Evolutionary conservation across 2,329 filamentous ascomycete species (phyloP).

Genomic region (Trichoderma atrobrunneum): DNA sequence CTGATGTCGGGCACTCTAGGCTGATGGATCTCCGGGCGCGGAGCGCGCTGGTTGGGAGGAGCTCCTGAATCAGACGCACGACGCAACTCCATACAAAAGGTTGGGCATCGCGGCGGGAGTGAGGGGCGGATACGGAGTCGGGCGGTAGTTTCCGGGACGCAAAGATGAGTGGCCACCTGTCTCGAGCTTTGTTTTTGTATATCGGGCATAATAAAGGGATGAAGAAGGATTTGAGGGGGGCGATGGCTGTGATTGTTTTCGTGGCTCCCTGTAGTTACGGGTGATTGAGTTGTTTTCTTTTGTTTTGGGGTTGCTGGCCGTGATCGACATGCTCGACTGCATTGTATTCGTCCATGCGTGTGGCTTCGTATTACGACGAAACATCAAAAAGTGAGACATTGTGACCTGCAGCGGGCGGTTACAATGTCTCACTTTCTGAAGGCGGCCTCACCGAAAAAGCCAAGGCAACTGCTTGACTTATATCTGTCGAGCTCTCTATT

Average conservation of each 20-base stretch:
- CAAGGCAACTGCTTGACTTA: background rate
- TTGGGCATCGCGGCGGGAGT: background rate
- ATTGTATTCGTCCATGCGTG: background rate
- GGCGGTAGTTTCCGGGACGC: slow-evolving; percentile 6
- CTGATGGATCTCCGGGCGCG: background rate
- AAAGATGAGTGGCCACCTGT: background rate
- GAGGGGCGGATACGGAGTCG: background rate
- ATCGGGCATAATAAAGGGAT: background rate
- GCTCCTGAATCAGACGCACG: background rate
- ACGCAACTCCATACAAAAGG: background rate
- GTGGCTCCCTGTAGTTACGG: background rate
- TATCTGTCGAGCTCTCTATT: background rate
- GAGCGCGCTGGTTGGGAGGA: background rate
- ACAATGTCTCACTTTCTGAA: background rate
- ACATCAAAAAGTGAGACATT: background rate
- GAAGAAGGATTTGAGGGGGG: background rate
- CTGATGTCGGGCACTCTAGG: background rate
- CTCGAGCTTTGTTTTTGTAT: background rate
- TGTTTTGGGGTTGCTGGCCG: background rate
- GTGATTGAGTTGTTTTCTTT: background rate
- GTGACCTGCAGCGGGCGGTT: background rate
- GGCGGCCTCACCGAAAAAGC: background rate
- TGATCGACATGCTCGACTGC: background rate
- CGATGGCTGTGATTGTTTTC: background rate
- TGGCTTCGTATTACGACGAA: background rate